These are phyloP conservation scores for Sporothrix variecibatus DNA, from an alignment of 2,329 filamentous ascomycete genomes.

Conservation along the genomic window DNA sequence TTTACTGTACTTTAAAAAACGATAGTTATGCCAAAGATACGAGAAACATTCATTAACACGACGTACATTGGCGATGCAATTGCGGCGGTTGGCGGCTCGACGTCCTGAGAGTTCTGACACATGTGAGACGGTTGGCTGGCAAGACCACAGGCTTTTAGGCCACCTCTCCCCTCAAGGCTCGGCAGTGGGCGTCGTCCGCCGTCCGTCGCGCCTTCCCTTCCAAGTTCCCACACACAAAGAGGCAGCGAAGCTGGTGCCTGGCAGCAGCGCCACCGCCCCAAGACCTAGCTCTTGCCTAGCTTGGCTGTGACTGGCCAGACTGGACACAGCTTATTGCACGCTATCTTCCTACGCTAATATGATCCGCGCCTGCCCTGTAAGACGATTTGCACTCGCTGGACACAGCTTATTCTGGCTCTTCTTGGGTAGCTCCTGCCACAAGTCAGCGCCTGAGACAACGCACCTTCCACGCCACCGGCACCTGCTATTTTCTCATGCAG, in stretches of 20 bases:
- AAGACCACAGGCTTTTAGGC: background rate
- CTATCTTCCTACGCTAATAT: conserved; percentile 1
- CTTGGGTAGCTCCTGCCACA: background rate
- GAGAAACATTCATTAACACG: too few species aligned
- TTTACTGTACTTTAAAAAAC: background rate
- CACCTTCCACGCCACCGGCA: background rate
- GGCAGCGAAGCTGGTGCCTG: conserved; percentile 10
- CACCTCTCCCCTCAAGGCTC: background rate
- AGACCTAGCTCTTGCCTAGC: background rate
- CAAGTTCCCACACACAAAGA: too few species aligned
- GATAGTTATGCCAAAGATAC: background rate
- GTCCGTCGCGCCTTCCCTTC: background rate
- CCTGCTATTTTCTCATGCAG: background rate
- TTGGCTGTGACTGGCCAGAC: background rate
- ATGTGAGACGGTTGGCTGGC: conserved; percentile 8
- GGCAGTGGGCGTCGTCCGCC: too few species aligned
- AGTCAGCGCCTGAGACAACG: conserved; percentile 19
- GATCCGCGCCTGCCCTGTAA: background rate
- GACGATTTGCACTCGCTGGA: background rate
- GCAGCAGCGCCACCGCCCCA: conserved; percentile 13
- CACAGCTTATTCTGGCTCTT: background rate
- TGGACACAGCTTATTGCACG: background rate
- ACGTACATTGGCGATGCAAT: too few species aligned
- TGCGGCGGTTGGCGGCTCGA: background rate
- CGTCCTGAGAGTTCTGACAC: background rate